Base-by-base conservation (phyloP, 2,329 filamentous ascomycete genomes). In the Polychaeton citri region DNA sequence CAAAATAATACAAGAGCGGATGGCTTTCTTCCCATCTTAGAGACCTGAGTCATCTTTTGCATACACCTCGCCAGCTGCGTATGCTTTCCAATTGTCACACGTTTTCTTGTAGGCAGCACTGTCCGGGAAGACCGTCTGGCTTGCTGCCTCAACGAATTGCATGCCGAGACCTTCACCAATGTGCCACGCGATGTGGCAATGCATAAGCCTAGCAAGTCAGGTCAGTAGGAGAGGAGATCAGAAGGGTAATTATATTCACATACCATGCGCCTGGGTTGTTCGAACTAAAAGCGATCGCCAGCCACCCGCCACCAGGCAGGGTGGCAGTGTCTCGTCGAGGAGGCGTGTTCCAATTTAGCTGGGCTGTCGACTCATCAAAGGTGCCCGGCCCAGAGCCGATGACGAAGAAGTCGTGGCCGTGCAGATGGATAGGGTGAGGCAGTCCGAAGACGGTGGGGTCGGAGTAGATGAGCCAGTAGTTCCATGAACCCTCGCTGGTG, bases 241-340 rank as follows among this genome's bases (percentile, higher is more conserved):
- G 12, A 15, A 15, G 24, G 15, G 24, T 4, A 28, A 4, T 28
- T 15, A 4, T 10, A 28, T 15, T 12, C 12, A 7, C 24, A 28
- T 28, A 28, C 57, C 67, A 74, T 19, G 69, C 61, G 10, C 68
- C 68, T 0, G 68, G 69, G 47, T 71, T 71, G 48, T 73, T 64
- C 1, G 65, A 59, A 38, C 61, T 46, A 45, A 69, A 71, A 0
- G 59, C 67, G 3, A 72, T 50, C 3, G 64, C 62, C 10, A 72
- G 47, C 44, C 65, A 65, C 0, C 68, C 68, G 6, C 50, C 50
- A 1, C 49, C 46, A 0, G 63, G 61, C 0, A 71, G 47, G 38
- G 64, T 57, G 4, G 64, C 61, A 0, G 61, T 64, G 49, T 71
- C 68, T 12, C 68, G 57, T 0, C 66, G 55, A 0, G 61, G 55